Evolutionary conservation across 306 rosid genomes (phyloP).

Genomic region (Prunus campanulata): DNA sequence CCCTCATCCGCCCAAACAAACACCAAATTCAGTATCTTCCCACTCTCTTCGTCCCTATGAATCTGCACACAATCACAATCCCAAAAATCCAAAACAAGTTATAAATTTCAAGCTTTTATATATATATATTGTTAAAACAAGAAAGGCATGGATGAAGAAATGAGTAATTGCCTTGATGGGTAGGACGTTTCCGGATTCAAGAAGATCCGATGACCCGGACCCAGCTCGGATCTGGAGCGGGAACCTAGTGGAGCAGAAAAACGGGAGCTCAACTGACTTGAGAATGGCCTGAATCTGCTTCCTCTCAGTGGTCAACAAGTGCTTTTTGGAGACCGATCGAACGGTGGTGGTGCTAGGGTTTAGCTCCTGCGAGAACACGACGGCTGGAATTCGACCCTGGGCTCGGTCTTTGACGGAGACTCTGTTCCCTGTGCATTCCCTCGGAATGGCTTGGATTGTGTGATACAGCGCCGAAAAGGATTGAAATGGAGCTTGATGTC

Average conservation of each 20-base stretch:
- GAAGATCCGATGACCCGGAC: constrained; percentile 73
- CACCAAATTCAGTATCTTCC: constrained; percentile 71
- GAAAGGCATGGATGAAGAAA: background rate
- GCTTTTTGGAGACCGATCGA: constrained; percentile 51
- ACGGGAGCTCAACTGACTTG: constrained; percentile 50
- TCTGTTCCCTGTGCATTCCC: constrained; percentile 64
- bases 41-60: constrained; percentile 68
- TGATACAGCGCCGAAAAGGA: constrained; percentile 45
- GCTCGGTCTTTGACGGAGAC: constrained; percentile 59
- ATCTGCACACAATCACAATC: constrained; percentile 38
- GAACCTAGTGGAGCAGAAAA: constrained; percentile 74
- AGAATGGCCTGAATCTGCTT: constrained; percentile 83
- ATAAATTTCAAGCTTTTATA: background rate
- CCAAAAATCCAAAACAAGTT: background rate
- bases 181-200: constrained; percentile 74
- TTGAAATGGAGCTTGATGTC: background rate
- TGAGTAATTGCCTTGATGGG: constrained; percentile 65
- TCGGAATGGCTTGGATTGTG: constrained; percentile 87
- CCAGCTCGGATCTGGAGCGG: constrained; percentile 96
- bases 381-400: constrained; percentile 88
- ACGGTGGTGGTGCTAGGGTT: background rate
- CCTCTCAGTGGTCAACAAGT: constrained; percentile 64
- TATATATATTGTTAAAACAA: background rate
- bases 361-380: constrained; percentile 60
- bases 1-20: constrained; percentile 97